These are phyloP conservation scores for Apiospora kogelbergensis DNA, from an alignment of 2,329 filamentous ascomycete genomes.

Conservation along the genomic window DNA sequence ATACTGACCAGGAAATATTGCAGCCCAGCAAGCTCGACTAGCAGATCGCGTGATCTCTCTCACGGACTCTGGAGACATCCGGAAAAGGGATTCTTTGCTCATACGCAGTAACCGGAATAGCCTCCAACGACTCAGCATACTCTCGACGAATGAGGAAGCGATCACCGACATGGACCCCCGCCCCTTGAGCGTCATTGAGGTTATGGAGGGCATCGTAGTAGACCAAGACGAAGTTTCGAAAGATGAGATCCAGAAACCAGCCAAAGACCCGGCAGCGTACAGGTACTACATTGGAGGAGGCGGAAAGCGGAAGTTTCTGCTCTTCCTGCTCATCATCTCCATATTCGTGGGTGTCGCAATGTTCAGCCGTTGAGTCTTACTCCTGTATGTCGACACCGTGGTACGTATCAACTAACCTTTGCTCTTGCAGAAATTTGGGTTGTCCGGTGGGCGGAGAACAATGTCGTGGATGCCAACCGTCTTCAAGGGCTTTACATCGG, in stretches of 20 bases:
- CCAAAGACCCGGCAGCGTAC: no score
- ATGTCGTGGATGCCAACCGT: no score
- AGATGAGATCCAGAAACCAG: not conserved
- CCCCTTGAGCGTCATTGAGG: no score
- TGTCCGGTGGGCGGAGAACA: no score
- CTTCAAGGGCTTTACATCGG: no score
- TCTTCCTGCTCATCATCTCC: not conserved
- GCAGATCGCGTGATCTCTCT: conserved; percentile 10
- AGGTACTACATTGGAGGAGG: not conserved
- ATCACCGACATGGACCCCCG: no score
- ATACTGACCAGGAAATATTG: no score
- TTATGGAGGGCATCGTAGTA: not conserved
- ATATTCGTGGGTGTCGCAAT: not conserved
- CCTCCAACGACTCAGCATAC: no score
- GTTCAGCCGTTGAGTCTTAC: conserved; percentile 11
- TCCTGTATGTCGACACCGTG: no score
- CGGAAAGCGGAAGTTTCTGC: conserved; percentile 6
- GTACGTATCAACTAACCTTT: no score
- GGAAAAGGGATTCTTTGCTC: conserved; percentile 9
- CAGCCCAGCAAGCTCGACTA: not conserved
- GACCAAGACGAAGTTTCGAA: not conserved
- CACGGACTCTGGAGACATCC: conserved; percentile 4
- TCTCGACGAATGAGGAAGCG: no score
- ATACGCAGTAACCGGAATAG: not conserved
- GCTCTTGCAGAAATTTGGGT: no score